Conservation (phyloP, 192 early-diverging fungal species). For the Geranomyces variabilis region DNA sequence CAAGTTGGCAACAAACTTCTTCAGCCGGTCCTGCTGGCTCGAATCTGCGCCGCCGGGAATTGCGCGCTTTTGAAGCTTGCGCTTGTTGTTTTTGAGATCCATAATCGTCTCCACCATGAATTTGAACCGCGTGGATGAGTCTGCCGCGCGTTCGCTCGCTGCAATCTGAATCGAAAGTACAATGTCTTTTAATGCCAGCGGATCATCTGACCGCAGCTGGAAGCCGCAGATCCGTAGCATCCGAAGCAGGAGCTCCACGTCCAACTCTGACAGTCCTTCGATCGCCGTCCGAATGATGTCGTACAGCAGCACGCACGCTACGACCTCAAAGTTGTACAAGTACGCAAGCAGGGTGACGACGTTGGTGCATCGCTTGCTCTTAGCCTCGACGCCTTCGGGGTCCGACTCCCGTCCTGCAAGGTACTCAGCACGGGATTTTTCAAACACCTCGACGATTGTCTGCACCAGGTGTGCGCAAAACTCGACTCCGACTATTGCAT, state of each 20-base stretch:
- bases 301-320: constrained; percentile 84
- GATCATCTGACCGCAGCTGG: constrained; percentile 91
- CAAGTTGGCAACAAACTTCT: constrained; percentile 76
- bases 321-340: constrained; percentile 81
- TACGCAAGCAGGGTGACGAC: constrained; percentile 78
- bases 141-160: constrained; percentile 48
- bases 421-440: constrained; percentile 51
- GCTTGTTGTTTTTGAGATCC: constrained; percentile 88
- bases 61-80: constrained; percentile 64
- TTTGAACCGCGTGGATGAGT: constrained; percentile 62
- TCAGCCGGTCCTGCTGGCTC: constrained; percentile 70
- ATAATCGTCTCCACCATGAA: constrained; percentile 97
- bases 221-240: constrained; percentile 77
- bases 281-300: constrained; percentile 79
- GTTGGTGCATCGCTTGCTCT: constrained; percentile 78
- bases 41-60: constrained; percentile 44
- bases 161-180: constrained; percentile 69
- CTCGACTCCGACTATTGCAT: constrained; percentile 82
- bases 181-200: constrained; percentile 87
- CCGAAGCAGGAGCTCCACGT: constrained; percentile 86
- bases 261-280: constrained; percentile 73
- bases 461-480: constrained; percentile 82
- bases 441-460: constrained; percentile 72
- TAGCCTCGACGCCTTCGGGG: constrained; percentile 36
- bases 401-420: not conserved